Percentiles rank a stretch among this genome's conserved stretches.
Conservation (phyloP, 202 grass and related monocot species). For the Zizania palustris region DNA sequence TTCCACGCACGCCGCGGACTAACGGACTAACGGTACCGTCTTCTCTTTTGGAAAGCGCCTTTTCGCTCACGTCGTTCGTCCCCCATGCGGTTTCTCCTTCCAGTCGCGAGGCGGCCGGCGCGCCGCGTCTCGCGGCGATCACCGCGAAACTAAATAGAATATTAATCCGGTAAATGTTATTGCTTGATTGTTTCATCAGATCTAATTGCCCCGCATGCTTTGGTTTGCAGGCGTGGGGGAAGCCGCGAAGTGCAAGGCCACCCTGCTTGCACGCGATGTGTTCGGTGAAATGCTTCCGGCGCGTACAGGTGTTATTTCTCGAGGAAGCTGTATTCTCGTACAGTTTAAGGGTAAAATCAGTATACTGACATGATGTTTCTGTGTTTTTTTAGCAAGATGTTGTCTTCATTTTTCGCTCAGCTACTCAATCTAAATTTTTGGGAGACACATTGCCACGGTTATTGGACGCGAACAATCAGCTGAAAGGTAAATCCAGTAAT, state of each 20-base stretch:
- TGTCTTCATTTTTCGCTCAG: not conserved
- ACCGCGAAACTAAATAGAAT: not conserved
- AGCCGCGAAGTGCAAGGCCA: not conserved
- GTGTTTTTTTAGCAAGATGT: not conserved
- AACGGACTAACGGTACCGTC: not conserved
- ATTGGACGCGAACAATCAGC: not conserved
- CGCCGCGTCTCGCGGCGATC: not conserved
- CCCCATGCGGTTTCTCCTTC: not conserved
- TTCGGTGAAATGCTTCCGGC: conserved; percentile 11
- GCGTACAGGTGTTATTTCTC: not conserved
- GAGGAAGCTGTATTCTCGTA: not conserved
- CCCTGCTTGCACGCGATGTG: not conserved
- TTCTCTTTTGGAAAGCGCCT: not conserved
- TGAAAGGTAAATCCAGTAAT: not conserved
- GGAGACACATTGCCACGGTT: not conserved
- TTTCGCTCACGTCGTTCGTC: accelerated
- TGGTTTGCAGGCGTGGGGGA: not conserved
- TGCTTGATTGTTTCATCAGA: not conserved
- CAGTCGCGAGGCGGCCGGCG: not conserved
- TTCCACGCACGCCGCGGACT: accelerated
- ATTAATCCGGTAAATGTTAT: not conserved
- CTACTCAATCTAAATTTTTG: not conserved
- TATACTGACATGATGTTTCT: not conserved
- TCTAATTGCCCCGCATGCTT: not conserved
- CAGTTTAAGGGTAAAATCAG: not conserved